Base-by-base conservation (phyloP, 371 early-diverging fungal species). In the Smittium culicis region DNA sequence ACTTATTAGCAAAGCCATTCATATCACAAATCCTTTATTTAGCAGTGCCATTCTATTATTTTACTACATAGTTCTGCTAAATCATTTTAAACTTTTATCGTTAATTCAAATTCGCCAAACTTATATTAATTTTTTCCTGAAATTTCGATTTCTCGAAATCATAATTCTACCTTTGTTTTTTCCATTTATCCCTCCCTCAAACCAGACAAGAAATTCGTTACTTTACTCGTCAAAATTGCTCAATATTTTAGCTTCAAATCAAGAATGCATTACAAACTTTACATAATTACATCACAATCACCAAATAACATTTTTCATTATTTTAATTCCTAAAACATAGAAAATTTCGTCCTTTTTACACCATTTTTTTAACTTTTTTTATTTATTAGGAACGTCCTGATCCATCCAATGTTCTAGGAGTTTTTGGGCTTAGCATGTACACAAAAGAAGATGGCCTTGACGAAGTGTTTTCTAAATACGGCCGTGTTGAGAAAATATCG, bases 381-480 rank as follows among this genome's bases (percentile, higher is more conserved):
- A 45, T 14, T 64, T 27, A 11, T 56, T 66, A 66, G 66, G 66
- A 66, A 24, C 25, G 30, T 55, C 66, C 66, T 2, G 66, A 66
- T 24, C 66, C 66, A 24, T 55, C 66, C 24, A 45, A 66, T 24
- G 45, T 66, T 3, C 66, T 66, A 28, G 66, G 58, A 31, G 66
- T 66, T 28, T 66, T 66, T 54, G 66, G 66, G 17, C 35, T 66
- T 24, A 66, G 61, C 31, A 24, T 66, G 8, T 55, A 66, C 58
- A 66, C 66, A 3, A 2, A 14, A 29, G 58, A 66, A 32, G 61
- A 57, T 8, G 35, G 31, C 3, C 66, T 66, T 2, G 2, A 55
- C 2, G 30, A 66, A 27, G 5, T 66, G 27, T 66, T 66, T 66
- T 57, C 58, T 20, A 66, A 66, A 33, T 66, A 5, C n/a, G 66